Evolutionary conservation across 2,329 filamentous ascomycete genomes (phyloP), one percentile per base, ranked within the genome.

Genomic region (Rutstroemia sp.): DNA sequence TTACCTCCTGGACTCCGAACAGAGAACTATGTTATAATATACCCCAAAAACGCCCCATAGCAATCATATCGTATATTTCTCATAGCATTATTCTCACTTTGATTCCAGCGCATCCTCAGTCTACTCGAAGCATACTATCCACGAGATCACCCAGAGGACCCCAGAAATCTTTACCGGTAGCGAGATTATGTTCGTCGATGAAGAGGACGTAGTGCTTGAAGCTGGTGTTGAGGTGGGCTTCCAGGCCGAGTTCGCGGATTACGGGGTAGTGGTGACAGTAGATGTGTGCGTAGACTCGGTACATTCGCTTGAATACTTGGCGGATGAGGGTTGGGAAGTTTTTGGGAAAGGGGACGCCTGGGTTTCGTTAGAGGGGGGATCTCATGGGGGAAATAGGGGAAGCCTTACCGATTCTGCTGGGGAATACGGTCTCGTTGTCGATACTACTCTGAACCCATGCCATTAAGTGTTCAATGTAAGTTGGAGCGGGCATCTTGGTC

Each of bases 151-250:
- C 92, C 57, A 99, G 72, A 12, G 94, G 94, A 1, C 94, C 94
- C 87, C 92, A 99, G 76, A 92, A 99, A 72, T 99, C 94, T 74
- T 95, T 92, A 51, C 92, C 94, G 68, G 85, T 95, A 27, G 91
- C 91, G 65, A 99, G 75, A 64, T 83, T 85, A 74, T 97, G 94
- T 79, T 99, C 95, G 72, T 99, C 92, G 65, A 99, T 91, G 74
- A 99, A 99, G 58, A 99, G 81, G 61, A 99, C 94, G 70, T 97
- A 99, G 74, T 99, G 94, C 80, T 99, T 99, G 83, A 99, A 99
- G 75, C 90, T 95, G 14, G 94, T 99, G 75, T 99, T 99, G 63
- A 99, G 82, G 73, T 99, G 94, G 46, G 95, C 92, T 74, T 99
- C 94, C 58, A 99, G 81, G 21, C 94, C 94, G 41, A 99, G 82